Evolutionary conservation across 257 asterid species (phyloP), one percentile per base, ranked within the genome.

Genomic region (Lithospermum erythrorhizon): DNA sequence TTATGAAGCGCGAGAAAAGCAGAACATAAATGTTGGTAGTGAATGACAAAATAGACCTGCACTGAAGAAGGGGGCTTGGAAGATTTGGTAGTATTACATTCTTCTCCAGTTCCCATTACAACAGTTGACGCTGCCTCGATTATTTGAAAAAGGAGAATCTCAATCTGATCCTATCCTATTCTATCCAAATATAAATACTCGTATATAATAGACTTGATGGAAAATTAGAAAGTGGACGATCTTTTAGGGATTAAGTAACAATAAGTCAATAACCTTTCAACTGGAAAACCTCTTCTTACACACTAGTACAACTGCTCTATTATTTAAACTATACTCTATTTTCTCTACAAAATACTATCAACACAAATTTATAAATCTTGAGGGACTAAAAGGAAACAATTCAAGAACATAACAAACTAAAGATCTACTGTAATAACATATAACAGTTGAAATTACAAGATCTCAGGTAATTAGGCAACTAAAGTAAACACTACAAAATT

Each of bases 41-140:
- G 47, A 58, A n/a, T n/a, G n/a, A n/a, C n/a, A n/a, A 67, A 55
- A 21, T 3, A 63, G 57, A 89, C 97, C 85, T 82, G 94, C 64
- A 76, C 64, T 19, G 83, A 65, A 52, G 94, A 53, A 51, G 82
- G 62, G 59, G 86, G 74, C 72, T 83, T 87, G 75, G 95, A 80
- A 65, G 94, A 54, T 75, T 79, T 90, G 24, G 73, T 64, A 17
- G 95, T 82, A 30, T 84, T 80, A 77, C 74, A 71, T 72, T 79
- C 93, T 66, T 90, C 90, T 68, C 94, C 83, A 61, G 95, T 70
- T 69, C 88, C 95, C 97, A 90, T 90, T 62, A 65, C 64, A 73
- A 63, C 65, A 77, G 75, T 74, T 61, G 60, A 53, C 30, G 66
- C 58, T 58, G 73, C 55, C 61, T 69, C 68, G 61, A 48, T 65